These are phyloP conservation scores for Lactifluus pinguis DNA, from an alignment of 768 basidiomycete species.

Conservation along the genomic window DNA sequence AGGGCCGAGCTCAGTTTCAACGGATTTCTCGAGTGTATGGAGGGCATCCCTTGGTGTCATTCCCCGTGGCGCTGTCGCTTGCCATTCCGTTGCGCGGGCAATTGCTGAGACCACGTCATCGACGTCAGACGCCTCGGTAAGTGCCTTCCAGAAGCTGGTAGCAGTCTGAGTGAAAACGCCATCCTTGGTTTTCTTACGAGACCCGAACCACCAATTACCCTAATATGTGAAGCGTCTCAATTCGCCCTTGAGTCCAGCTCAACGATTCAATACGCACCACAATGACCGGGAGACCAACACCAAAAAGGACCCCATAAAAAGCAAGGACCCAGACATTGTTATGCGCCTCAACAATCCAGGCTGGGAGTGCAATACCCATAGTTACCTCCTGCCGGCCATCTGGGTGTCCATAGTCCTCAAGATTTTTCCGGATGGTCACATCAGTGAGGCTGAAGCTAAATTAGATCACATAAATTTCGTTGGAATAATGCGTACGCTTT, in stretches of 20 bases:
- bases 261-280: conserved; percentile 43
- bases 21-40: conserved; percentile 41
- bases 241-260: background rate
- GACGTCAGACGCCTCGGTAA: conserved; percentile 73
- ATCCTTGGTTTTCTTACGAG: conserved; percentile 83
- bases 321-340: conserved; percentile 90
- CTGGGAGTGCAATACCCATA: conserved; percentile 91
- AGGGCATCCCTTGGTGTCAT: conserved; percentile 27
- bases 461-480: conserved; percentile 1
- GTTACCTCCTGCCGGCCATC: conserved; percentile 93
- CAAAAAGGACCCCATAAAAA: conserved; percentile 81
- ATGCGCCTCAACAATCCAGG: conserved; percentile 86
- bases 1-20: conserved; percentile 39
- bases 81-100: conserved; percentile 55
- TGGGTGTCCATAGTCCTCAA: conserved; percentile 83
- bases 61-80: conserved; percentile 30
- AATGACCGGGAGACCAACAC: conserved; percentile 73
- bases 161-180: conserved; percentile 77
- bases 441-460: conserved; percentile 63
- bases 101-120: conserved; percentile 65
- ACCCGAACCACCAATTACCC: conserved; percentile 98
- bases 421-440: conserved; percentile 84
- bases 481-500: conserved; percentile 57
- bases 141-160: conserved; percentile 74
- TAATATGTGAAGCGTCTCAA: conserved; percentile 21